Evolutionary conservation across 768 basidiomycete species (phyloP).

Genomic region (Naganishia kalamii): DNA sequence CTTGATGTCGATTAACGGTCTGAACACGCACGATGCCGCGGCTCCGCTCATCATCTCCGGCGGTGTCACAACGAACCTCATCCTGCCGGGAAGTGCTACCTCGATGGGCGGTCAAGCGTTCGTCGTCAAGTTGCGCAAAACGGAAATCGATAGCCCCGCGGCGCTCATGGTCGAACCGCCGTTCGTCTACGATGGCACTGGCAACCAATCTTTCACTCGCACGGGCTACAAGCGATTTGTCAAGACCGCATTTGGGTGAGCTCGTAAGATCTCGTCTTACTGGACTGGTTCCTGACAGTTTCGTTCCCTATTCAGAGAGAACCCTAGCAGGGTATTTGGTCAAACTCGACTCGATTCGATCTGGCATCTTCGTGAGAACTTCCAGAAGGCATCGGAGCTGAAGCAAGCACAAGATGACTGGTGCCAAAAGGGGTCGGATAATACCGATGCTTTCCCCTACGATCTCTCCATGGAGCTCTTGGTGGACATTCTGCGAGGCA

Average conservation of each 20-base stretch:
- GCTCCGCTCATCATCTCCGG: conserved; percentile 71
- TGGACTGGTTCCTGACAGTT: conserved; percentile 9
- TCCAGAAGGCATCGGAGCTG: conserved; percentile 61
- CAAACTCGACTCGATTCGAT: conserved; percentile 67
- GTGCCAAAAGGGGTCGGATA: conserved; percentile 41
- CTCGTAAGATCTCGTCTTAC: not conserved
- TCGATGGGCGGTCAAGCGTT: conserved; percentile 67
- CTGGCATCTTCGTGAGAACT: conserved; percentile 67
- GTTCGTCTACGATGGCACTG: conserved; percentile 44
- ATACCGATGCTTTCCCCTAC: conserved; percentile 56
- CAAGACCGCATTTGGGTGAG: conserved; percentile 53
- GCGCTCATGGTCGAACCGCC: conserved; percentile 71
- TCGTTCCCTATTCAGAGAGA: conserved; percentile 32
- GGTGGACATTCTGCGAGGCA: conserved; percentile 65
- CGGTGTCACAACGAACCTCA: conserved; percentile 76
- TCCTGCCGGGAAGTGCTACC: conserved; percentile 60
- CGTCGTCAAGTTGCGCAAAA: conserved; percentile 67
- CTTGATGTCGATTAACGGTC: conserved; percentile 73
- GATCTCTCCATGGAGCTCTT: conserved; percentile 54
- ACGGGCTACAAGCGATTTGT: conserved; percentile 68
- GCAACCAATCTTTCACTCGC: conserved; percentile 48
- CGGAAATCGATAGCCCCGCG: conserved; percentile 61
- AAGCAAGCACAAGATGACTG: conserved; percentile 62
- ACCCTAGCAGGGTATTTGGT: conserved; percentile 43
- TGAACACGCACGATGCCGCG: conserved; percentile 76